Evolutionary conservation across 306 rosid genomes (phyloP), one percentile per base, ranked within the genome.

Genomic region (Carpinus viminea): DNA sequence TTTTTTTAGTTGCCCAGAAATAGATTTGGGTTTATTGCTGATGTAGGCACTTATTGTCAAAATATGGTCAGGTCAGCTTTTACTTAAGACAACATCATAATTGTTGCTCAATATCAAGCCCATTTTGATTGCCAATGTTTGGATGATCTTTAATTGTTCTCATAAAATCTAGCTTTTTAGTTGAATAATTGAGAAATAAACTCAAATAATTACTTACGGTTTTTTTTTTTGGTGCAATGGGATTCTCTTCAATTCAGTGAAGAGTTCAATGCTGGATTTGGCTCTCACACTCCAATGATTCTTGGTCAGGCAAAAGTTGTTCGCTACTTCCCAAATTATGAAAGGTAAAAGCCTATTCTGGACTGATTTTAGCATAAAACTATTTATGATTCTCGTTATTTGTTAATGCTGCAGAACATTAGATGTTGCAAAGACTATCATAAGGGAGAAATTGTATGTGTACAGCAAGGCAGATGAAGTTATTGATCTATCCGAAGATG

Each of bases 231-330:
- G 57, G 76, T 51, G 53, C 16, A 2, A 15, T 85, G 81, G 55
- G 68, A 68, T 61, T 75, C 57, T 78, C 76, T 76, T 38, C 65
- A 38, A 68, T 80, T 81, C 92, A 95, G 97, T 74, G 93, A 93
- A 85, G 97, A 92, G 81, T 92, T 90, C 81, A 90, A 84, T 78
- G 69, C 96, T 85, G 97, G 93, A 85, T 95, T 95, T 86, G 98
- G 98, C 73, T 93, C 98, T 84, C 97, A 95, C 79, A 95, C 97
- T 41, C 92, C 98, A 36, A 80, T 95, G 89, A 81, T 95, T 90
- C 93, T 90, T 76, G 98, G 98, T 75, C 98, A 95, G 89, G 97
- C 98, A 82, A 95, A 90, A 79, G 96, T 95, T 83, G 90, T 93
- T 55, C 96, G 98, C 38, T 95, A 93, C 82, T 93, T 81, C 45